Conservation (phyloP, 192 early-diverging fungal genomes). For the Ambispora gerdemannii region DNA sequence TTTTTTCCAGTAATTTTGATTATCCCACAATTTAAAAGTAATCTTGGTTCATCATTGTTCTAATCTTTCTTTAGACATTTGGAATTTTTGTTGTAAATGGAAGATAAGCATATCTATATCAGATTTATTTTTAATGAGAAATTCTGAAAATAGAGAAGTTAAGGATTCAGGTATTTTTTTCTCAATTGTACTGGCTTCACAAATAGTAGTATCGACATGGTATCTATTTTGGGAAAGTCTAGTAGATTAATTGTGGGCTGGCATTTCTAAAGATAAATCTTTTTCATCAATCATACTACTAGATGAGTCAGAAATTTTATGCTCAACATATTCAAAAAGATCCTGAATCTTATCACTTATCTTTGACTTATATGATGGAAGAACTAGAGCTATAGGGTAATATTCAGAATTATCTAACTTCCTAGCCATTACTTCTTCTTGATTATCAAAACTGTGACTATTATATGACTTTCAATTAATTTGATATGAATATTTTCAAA, state of each 20-base stretch:
- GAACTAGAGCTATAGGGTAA: conserved; percentile 4
- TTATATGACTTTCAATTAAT: conserved; percentile 14
- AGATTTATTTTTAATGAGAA: too few species aligned
- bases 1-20: conserved; percentile 11
- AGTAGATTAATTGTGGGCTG: too few species aligned
- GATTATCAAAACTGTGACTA: not conserved
- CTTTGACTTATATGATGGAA: conserved; percentile 3
- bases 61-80: not conserved
- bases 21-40: conserved; percentile 5
- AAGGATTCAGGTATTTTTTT: too few species aligned
- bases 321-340: conserved; percentile 9
- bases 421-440: too few species aligned
- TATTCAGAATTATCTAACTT: conserved; percentile 19
- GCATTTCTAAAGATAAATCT: too few species aligned
- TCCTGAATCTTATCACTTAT: too few species aligned
- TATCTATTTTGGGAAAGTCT: too few species aligned
- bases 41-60: conserved; percentile 15
- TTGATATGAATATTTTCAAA: too few species aligned
- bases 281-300: conserved; percentile 18
- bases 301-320: conserved; percentile 15
- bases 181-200: conserved; percentile 16
- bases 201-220: conserved; percentile 23
- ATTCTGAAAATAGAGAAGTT: too few species aligned
- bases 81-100: conserved; percentile 7
- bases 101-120: conserved; percentile 4